Conservation (phyloP, 176 grass and related monocot species). For the Tuctoria greenei region DNA sequence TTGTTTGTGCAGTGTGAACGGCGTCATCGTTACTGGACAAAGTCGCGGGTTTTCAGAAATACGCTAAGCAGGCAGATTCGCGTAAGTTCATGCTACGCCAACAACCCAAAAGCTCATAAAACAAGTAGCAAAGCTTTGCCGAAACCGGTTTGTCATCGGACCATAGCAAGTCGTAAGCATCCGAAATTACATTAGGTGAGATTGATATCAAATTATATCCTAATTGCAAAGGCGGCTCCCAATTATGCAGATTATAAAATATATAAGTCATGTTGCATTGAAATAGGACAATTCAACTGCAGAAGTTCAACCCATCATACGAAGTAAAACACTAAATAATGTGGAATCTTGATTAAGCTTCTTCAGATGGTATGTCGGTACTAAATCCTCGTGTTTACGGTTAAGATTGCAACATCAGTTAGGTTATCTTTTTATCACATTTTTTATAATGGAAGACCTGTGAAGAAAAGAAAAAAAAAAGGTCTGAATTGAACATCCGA, state of each 20-base stretch:
- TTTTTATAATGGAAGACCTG: neutral
- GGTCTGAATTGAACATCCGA: neutral
- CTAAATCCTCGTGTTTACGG: too few species aligned
- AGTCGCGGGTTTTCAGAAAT: neutral
- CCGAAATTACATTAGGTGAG: neutral
- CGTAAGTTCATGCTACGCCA: neutral
- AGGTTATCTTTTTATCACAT: too few species aligned
- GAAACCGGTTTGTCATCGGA: neutral
- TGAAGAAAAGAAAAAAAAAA: neutral
- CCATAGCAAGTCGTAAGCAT: neutral
- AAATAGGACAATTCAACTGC: neutral
- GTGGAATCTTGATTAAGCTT: too few species aligned
- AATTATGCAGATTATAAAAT: neutral
- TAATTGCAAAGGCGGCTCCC: neutral
- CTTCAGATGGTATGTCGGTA: too few species aligned
- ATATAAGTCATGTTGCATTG: neutral
- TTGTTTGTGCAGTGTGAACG: slow-evolving; percentile 9
- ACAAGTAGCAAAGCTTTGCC: neutral
- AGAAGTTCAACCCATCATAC: neutral
- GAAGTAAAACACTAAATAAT: neutral
- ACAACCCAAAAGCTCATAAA: neutral
- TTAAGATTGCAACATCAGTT: too few species aligned
- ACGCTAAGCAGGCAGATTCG: neutral
- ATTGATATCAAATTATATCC: too few species aligned
- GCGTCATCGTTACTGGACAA: neutral